Evolutionary conservation across 2,329 filamentous ascomycete genomes (phyloP).

Genomic region (Helminthosporium solani): DNA sequence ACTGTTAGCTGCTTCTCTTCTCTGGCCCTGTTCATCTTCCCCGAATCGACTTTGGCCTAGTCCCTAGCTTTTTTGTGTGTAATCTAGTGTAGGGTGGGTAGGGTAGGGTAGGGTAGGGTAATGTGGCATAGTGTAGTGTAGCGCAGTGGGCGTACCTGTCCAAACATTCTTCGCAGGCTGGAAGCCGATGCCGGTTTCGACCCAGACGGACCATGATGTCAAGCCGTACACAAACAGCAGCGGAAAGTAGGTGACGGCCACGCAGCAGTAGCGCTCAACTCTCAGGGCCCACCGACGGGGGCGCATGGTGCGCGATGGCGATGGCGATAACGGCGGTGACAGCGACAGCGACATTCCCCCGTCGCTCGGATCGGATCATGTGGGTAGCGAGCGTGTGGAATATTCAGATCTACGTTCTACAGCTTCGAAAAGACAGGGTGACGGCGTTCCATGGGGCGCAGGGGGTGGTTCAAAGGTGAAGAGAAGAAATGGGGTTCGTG

Average conservation of each 20-base stretch:
- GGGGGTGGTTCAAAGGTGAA: constrained; percentile 3
- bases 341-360: constrained; percentile 42
- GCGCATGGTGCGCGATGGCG: constrained; percentile 41
- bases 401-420: constrained; percentile 4
- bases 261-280: constrained; percentile 82
- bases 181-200: constrained; percentile 70
- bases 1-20: no score
- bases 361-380: constrained; percentile 16
- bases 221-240: constrained; percentile 83
- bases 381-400: constrained; percentile 18
- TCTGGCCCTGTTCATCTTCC: no score
- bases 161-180: constrained; percentile 35
- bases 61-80: no score
- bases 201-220: constrained; percentile 93
- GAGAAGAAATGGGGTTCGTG: constrained; percentile 15
- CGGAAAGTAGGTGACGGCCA: constrained; percentile 78
- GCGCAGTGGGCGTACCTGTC: constrained; percentile 40
- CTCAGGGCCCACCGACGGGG: constrained; percentile 60
- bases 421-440: constrained; percentile 8
- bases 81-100: no score
- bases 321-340: constrained; percentile 42
- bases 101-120: no score
- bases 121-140: no score
- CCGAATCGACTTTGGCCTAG: no score
- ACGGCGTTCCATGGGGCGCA: constrained; percentile 14